These are phyloP conservation scores for Scleroderma citrinum DNA, from an alignment of 768 basidiomycete genomes.

Conservation along the genomic window DNA sequence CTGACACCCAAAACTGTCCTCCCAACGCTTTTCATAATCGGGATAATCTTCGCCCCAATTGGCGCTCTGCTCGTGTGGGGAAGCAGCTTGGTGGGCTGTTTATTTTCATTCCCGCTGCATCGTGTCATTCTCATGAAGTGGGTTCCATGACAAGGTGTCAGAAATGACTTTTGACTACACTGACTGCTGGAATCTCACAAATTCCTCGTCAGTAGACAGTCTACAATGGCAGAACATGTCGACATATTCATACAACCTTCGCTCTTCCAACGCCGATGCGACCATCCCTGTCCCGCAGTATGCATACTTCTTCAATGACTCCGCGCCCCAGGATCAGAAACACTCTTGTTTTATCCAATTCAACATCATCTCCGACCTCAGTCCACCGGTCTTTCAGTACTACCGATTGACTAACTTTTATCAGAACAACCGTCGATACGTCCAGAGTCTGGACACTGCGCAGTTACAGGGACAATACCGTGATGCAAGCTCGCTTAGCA, in stretches of 20 bases:
- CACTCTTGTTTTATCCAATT: constrained; percentile 77
- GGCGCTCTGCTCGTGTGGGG: constrained; percentile 96
- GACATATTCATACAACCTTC: constrained; percentile 57
- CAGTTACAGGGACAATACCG: constrained; percentile 77
- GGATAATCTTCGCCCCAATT: constrained; percentile 92
- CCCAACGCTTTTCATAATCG: constrained; percentile 93
- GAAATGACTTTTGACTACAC: constrained; percentile 97
- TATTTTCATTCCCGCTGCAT: constrained; percentile 20
- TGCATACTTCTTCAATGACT: constrained; percentile 58
- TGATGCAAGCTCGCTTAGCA: constrained; percentile 41
- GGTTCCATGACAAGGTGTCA: constrained; percentile 50
- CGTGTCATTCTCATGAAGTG: constrained; percentile 1
- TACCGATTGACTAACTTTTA: constrained; percentile 96
- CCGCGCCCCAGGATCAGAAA: constrained; percentile 38
- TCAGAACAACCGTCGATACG: constrained; percentile 98
- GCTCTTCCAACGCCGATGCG: constrained; percentile 48
- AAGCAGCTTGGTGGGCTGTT: constrained; percentile 48
- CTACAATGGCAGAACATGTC: constrained; percentile 51
- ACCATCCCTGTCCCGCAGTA: constrained; percentile 56
- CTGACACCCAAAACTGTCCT: constrained; percentile 96
- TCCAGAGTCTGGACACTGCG: constrained; percentile 79
- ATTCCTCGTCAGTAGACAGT: constrained; percentile 27
- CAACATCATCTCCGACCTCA: constrained; percentile 71
- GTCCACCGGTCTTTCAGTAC: constrained; percentile 79
- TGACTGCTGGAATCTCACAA: constrained; percentile 65